Evolutionary conservation across 2,329 filamentous ascomycete species (phyloP).

Genomic region (Pleochaeta shiraiana): DNA sequence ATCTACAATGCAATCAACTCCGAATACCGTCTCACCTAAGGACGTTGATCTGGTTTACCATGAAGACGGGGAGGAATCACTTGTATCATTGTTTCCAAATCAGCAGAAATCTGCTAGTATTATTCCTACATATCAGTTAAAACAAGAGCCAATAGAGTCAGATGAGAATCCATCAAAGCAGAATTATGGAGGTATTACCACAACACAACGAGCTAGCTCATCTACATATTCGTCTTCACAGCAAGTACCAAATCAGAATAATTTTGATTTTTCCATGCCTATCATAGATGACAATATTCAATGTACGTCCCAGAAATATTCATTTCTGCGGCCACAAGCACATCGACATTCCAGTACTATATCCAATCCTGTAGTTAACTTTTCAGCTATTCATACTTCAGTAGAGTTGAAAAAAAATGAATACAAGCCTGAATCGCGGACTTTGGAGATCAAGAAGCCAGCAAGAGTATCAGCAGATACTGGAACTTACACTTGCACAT

Average conservation of each 20-base stretch:
- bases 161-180: conserved; percentile 21
- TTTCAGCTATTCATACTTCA: conserved; percentile 18
- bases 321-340: conserved; percentile 15
- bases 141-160: conserved; percentile 14
- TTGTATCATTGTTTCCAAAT: conserved; percentile 52
- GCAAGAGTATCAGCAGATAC: conserved; percentile 46
- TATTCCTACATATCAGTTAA: conserved; percentile 20
- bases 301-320: conserved; percentile 17
- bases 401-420: conserved; percentile 22
- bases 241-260: conserved; percentile 12
- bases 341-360: conserved; percentile 13
- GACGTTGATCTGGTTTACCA: conserved; percentile 75
- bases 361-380: conserved; percentile 15
- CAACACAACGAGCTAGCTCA: conserved; percentile 20
- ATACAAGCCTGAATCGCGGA: conserved; percentile 17
- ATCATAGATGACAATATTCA: conserved; percentile 15
- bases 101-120: conserved; percentile 23
- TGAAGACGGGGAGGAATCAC: conserved; percentile 46
- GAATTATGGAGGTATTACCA: conserved; percentile 23
- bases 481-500: conserved; percentile 91
- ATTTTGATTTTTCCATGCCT: conserved; percentile 26
- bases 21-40: conserved; percentile 84
- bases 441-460: conserved; percentile 25
- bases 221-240: conserved; percentile 18
- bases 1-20: conserved; percentile 26